Percentiles rank a stretch among this genome's conserved stretches.
These are phyloP conservation scores for Mariannaea elegans DNA, from an alignment of 2,329 filamentous ascomycete species.

Conservation along the genomic window DNA sequence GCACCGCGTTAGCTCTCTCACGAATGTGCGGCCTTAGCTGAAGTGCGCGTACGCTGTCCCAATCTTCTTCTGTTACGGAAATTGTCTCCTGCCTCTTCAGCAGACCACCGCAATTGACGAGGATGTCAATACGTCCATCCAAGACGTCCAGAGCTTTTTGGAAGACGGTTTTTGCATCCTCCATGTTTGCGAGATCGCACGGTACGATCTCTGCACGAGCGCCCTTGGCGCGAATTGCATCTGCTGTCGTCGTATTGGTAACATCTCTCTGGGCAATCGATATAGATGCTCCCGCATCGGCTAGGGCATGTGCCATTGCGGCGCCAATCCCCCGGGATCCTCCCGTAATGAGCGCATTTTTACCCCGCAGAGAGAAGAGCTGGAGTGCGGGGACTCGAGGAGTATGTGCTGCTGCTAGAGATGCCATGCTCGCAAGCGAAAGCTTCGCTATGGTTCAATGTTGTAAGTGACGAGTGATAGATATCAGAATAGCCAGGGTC, in stretches of 20 bases:
- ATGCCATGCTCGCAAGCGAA: too few relatives aligned
- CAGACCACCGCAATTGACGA: constrained; percentile 20
- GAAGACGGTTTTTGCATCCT: constrained; percentile 14
- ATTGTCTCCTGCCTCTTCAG: constrained; percentile 5
- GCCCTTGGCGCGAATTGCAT: constrained; percentile 14
- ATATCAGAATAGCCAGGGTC: too few relatives aligned
- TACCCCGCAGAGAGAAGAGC: constrained; percentile 20
- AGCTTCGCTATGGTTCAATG: too few relatives aligned
- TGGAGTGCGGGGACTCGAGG: constrained; percentile 13
- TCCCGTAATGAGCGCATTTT: constrained; percentile 20
- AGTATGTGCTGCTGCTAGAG: too few relatives aligned
- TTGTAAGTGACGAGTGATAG: too few relatives aligned
- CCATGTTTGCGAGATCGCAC: constrained; percentile 14
- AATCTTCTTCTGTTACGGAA: constrained; percentile 9
- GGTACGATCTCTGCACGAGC: neutral
- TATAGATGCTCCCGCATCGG: constrained; percentile 15
- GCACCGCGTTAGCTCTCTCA: neutral
- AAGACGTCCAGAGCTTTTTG: constrained; percentile 13
- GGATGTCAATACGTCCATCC: constrained; percentile 16
- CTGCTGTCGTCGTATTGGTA: constrained; percentile 1
- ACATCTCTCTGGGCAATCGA: constrained; percentile 21
- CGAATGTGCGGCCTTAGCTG: neutral
- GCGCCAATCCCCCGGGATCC: constrained; percentile 17
- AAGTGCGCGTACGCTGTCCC: constrained; percentile 6
- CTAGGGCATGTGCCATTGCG: constrained; percentile 8